Base-by-base conservation (phyloP, 352 stramenopile species). In the Thalassiosira mediterranea region DNA sequence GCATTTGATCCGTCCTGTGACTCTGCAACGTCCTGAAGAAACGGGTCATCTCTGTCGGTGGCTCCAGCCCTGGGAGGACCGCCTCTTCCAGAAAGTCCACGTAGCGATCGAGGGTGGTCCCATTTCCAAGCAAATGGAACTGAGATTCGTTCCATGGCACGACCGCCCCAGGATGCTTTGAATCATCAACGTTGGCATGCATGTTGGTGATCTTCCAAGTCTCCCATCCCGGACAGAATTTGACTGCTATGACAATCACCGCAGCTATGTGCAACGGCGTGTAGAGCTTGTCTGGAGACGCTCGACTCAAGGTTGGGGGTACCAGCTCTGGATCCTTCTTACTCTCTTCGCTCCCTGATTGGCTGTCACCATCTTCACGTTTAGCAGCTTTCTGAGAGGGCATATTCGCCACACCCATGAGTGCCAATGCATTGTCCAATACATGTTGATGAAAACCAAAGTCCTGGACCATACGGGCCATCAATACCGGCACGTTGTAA, bases 151-250 rank as follows among this genome's bases (percentile, higher is more conserved):
- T 81, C 72, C 67, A 86, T 26, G 81, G 81, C 40, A 88, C 52
- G 44, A 72, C 79, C 57, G 57, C 23, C 17, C 26, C 13, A 37
- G 37, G 32, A 7, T 51, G 42, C 7, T 51, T 13, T 26, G 4
- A 11, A 21, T 68, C 52, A 23, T 21, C 17, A 42, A 15, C 25
- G 32, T 10, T 4, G 21, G 52, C 37, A 64, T 53, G 56, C 2
- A 72, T 56, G 72, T 72, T 60, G 56, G 37, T 64, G 21, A 83
- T 75, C 70, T 67, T 48, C 70, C 73, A 81, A 42, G 68, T 60
- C 57, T 88, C 83, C 80, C 80, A 88, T 19, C 58, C 56, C 13
- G 66, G 68, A 66, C 73, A 80, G n/a, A 88, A 65, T 69, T 88
- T 86, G 53, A 56, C 83, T 56, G 80, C 77, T 7, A 87, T 59